These are phyloP conservation scores for Auriscalpium microsporum DNA, from an alignment of 768 basidiomycete genomes.

Conservation along the genomic window DNA sequence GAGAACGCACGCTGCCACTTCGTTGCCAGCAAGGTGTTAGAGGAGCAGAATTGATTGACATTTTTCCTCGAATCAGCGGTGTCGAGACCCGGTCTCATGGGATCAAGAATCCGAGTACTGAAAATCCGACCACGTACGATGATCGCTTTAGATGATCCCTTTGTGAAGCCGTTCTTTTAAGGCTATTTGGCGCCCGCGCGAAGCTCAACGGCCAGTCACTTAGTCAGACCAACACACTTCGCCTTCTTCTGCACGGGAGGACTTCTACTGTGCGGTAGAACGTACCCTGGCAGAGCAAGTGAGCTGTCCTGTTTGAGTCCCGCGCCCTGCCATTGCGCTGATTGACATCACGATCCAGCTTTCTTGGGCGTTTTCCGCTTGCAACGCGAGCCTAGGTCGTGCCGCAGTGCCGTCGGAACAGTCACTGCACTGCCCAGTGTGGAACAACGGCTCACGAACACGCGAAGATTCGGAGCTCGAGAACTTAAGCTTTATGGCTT, in stretches of 20 bases:
- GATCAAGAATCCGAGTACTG: too few species aligned
- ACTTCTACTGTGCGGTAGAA: neutral
- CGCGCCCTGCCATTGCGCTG: too few species aligned
- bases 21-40: constrained; percentile 24
- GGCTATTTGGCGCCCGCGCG: neutral
- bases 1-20: constrained; percentile 34
- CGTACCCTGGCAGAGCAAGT: too few species aligned
- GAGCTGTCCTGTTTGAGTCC: too few species aligned
- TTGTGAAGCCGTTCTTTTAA: neutral
- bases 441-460: neutral
- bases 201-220: neutral
- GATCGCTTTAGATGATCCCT: neutral
- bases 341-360: neutral
- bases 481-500: neutral
- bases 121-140: too few species aligned
- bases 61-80: neutral
- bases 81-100: neutral
- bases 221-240: neutral
- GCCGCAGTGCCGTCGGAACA: neutral
- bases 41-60: constrained; percentile 28
- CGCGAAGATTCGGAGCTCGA: neutral
- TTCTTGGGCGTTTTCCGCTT: neutral
- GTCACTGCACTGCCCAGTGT: neutral
- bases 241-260: neutral
- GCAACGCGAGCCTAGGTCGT: neutral